A percentile compares a stretch with the other conserved stretches of the same genome.
These are phyloP conservation scores for Mycena citricolor DNA, from an alignment of 1,284 basidiomycete genomes.

Conservation along the genomic window DNA sequence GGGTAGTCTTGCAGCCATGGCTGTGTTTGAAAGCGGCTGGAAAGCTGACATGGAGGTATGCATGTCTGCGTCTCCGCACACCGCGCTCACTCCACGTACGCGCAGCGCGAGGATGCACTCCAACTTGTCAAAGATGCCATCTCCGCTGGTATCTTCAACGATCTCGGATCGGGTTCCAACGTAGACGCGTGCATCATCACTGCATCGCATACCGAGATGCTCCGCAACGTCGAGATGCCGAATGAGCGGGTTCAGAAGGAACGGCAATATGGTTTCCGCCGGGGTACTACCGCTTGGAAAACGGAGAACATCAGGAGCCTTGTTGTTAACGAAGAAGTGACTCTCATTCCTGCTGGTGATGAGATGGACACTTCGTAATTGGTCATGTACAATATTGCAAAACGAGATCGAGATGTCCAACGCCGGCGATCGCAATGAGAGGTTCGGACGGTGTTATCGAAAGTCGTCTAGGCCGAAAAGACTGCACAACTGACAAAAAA, in stretches of 20 bases:
- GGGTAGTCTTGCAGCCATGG: conserved; percentile 96
- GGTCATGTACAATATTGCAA: no score
- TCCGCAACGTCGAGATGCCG: conserved; percentile 90
- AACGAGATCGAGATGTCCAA: no score
- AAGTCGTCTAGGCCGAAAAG: no score
- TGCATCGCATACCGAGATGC: conserved; percentile 78
- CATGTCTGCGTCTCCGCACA: conserved; percentile 7
- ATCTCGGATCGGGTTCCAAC: conserved; percentile 96
- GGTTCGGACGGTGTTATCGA: no score
- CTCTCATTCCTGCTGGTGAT: conserved; percentile 48
- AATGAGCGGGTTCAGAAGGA: conserved; percentile 87
- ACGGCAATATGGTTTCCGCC: conserved; percentile 78
- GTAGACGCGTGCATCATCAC: conserved; percentile 97
- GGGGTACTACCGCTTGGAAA: conserved; percentile 88
- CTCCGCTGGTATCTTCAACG: conserved; percentile 97
- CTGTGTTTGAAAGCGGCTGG: conserved; percentile 93
- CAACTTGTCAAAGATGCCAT: conserved; percentile 86
- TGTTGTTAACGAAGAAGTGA: conserved; percentile 71
- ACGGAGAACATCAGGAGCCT: conserved; percentile 74
- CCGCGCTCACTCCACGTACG: conserved; percentile 7
- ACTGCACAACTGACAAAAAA: no score
- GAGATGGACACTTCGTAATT: conserved; percentile 73
- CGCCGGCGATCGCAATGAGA: no score
- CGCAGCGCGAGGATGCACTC: conserved; percentile 80
- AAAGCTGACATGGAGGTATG: conserved; percentile 74